phyloP scores from a whole-genome alignment of 23 red algal species.

The Chondrus crispus region DNA sequence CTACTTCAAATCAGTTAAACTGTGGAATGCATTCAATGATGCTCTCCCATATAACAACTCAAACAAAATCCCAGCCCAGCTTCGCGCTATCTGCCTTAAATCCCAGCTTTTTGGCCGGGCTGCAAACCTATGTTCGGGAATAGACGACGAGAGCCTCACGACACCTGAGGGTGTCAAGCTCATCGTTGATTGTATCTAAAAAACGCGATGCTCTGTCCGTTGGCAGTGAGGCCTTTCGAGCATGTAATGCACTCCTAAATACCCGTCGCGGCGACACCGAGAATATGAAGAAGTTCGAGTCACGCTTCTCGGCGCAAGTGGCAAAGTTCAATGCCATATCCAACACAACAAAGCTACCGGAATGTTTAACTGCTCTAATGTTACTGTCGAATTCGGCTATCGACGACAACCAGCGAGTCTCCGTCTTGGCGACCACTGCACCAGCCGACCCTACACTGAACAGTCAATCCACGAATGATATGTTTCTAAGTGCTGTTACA shows the following conservation, averaged over 20 bases:
- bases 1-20: too few species aligned
- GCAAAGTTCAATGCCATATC: slow-evolving; percentile 1
- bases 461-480: neutral
- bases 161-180: neutral
- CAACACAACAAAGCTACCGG: slow-evolving; percentile 3
- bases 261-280: neutral
- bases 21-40: too few species aligned
- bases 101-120: too few species aligned
- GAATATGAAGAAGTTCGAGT: neutral
- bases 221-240: slow-evolving; percentile 1
- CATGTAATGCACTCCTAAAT: neutral
- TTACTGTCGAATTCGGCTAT: neutral
- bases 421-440: neutral
- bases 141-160: too few species aligned
- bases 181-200: neutral
- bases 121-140: too few species aligned
- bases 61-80: too few species aligned
- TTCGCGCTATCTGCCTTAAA: too few species aligned
- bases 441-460: neutral
- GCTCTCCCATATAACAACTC: too few species aligned
- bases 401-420: slow-evolving; percentile 2
- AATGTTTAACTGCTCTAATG: slow-evolving; percentile 21
- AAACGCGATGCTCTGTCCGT: slow-evolving; percentile 20
- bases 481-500: neutral
- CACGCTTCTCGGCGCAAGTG: neutral